These are phyloP conservation scores for Canavalia ensiformis DNA, from an alignment of 306 rosid species.

Conservation along the genomic window DNA sequence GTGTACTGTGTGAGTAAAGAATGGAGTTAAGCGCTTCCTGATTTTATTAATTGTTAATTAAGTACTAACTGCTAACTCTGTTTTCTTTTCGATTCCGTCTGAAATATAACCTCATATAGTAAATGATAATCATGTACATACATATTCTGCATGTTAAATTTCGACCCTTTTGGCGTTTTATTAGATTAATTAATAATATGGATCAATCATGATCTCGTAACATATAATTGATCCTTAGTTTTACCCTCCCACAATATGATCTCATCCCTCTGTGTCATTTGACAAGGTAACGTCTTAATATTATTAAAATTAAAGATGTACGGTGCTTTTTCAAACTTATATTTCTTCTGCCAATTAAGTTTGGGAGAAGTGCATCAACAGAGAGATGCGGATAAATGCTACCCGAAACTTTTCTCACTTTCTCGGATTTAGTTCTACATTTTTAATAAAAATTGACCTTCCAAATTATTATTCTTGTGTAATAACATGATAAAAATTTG, in stretches of 20 bases:
- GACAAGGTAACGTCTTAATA: conserved; percentile 10
- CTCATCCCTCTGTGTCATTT: conserved; percentile 23
- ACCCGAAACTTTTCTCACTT: neutral
- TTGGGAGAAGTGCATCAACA: neutral
- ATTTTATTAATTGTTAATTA: conserved; percentile 37
- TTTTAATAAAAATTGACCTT: neutral
- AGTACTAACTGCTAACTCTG: neutral
- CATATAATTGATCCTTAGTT: conserved; percentile 24
- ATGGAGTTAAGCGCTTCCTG: conserved; percentile 38
- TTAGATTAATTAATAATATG: conserved; percentile 7
- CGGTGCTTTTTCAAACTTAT: neutral
- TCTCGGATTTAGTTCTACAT: neutral
- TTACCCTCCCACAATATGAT: conserved; percentile 14
- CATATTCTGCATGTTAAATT: conserved; percentile 34
- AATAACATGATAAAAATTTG: neutral
- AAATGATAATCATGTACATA: conserved; percentile 10
- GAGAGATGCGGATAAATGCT: neutral
- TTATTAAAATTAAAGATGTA: conserved; percentile 26
- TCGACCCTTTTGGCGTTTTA: conserved; percentile 38
- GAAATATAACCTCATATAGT: conserved; percentile 35
- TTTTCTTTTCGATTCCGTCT: neutral
- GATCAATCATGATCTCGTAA: conserved; percentile 35
- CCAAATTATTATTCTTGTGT: neutral
- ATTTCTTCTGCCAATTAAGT: neutral
- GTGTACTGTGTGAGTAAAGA: conserved; percentile 42